phyloP scores from a whole-genome alignment of 148 eudicot species.

The Heliamphora exappendiculata region DNA sequence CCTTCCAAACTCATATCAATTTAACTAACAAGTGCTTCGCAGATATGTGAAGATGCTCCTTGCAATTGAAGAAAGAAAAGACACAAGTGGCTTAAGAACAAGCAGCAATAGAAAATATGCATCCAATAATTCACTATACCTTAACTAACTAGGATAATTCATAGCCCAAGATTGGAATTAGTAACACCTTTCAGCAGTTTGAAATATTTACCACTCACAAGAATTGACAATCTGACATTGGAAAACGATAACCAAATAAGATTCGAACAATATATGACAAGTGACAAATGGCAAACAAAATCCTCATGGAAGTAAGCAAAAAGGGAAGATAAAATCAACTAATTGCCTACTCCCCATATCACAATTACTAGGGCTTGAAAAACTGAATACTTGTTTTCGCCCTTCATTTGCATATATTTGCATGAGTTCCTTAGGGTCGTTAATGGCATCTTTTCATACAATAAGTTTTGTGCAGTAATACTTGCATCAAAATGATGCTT shows the following conservation, averaged over 20 bases:
- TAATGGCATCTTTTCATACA: no score
- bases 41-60: background rate
- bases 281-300: background rate
- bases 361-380: no score
- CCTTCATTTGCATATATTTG: no score
- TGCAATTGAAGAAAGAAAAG: conserved; percentile 2
- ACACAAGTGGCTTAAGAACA: background rate
- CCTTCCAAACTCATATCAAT: background rate
- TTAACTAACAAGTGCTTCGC: background rate
- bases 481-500: no score
- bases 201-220: conserved; percentile 7
- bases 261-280: background rate
- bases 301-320: background rate
- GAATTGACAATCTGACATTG: background rate
- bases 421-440: no score
- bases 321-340: no score
- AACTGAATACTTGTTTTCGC: no score
- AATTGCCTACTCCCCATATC: background rate
- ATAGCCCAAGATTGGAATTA: background rate
- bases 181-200: background rate
- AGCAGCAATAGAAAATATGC: background rate
- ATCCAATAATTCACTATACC: background rate
- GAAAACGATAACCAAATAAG: background rate
- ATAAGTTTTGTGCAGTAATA: no score
- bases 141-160: background rate